Conservation (phyloP, 176 grass and related monocot species). For the Tillandsia fasciculata region DNA sequence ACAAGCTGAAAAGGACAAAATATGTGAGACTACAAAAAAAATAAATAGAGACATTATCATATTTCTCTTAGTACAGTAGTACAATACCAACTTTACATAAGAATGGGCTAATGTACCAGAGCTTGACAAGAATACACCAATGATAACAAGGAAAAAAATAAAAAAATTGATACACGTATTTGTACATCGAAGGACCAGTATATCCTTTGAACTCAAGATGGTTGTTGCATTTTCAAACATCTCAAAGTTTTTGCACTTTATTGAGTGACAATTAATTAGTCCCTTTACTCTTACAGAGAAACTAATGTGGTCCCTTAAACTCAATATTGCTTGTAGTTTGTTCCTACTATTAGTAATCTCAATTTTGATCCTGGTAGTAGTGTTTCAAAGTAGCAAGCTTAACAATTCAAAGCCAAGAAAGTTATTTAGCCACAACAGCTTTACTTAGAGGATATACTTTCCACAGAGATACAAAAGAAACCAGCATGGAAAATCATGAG, state of each 20-base stretch:
- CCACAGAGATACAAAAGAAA: background rate
- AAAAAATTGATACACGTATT: too few relatives aligned
- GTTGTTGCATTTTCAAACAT: too few relatives aligned
- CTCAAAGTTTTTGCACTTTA: too few relatives aligned
- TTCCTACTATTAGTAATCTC: background rate
- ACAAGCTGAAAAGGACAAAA: background rate
- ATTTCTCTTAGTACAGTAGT: background rate
- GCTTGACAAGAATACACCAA: too few relatives aligned
- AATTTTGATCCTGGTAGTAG: background rate
- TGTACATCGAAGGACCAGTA: too few relatives aligned
- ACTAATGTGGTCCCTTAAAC: too few relatives aligned
- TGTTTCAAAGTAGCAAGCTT: background rate
- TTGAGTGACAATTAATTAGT: too few relatives aligned
- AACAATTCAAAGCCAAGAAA: background rate
- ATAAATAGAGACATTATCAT: background rate
- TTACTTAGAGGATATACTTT: too few relatives aligned
- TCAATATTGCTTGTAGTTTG: background rate
- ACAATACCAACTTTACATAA: background rate
- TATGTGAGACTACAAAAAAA: conserved; percentile 7
- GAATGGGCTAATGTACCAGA: too few relatives aligned
- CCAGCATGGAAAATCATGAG: background rate
- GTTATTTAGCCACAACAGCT: background rate
- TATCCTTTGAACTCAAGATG: too few relatives aligned
- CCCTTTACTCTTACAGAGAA: too few relatives aligned
- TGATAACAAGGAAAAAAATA: too few relatives aligned